A percentile compares a stretch with the other conserved stretches of the same genome.
Evolutionary conservation across 2,329 filamentous ascomycete genomes (phyloP).

Genomic region (Domatiomyces catenatus): DNA sequence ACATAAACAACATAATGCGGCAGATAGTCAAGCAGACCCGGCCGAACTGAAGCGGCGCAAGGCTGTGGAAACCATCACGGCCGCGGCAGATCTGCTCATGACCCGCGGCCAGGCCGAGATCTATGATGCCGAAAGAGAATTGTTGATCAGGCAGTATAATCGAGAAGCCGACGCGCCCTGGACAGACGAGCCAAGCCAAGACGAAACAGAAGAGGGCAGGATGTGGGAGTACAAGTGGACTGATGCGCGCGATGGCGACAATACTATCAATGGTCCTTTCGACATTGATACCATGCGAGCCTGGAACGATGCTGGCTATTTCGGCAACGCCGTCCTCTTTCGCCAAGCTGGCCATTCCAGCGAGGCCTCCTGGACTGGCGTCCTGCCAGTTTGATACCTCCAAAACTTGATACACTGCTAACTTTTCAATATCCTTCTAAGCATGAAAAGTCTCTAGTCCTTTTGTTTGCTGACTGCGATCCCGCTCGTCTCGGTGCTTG

Average conservation of each 20-base stretch:
- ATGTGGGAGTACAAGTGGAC: constrained; percentile 92
- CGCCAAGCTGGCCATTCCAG: constrained; percentile 35
- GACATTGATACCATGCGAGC: constrained; percentile 72
- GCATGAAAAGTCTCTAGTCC: constrained; percentile 13
- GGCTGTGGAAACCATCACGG: constrained; percentile 69
- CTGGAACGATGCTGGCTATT: constrained; percentile 87
- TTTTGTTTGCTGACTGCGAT: constrained; percentile 2
- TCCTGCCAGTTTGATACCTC: not conserved
- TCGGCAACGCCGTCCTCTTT: constrained; percentile 77
- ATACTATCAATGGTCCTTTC: constrained; percentile 67
- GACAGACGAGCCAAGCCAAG: constrained; percentile 29
- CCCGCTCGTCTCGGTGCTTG: constrained; percentile 26
- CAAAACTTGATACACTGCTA: constrained; percentile 1
- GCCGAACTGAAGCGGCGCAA: constrained; percentile 55
- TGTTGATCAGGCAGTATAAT: constrained; percentile 66
- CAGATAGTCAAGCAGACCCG: constrained; percentile 43
- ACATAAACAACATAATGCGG: constrained; percentile 3
- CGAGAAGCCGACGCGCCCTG: constrained; percentile 80
- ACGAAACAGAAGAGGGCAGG: constrained; percentile 23
- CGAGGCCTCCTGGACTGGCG: not conserved
- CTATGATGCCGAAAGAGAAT: constrained; percentile 76
- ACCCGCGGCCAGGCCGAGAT: constrained; percentile 74
- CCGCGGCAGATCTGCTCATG: constrained; percentile 74
- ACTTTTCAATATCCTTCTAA: constrained; percentile 15
- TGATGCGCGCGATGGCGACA: constrained; percentile 63